Evolutionary conservation across 257 asterid genomes (phyloP).

Genomic region (Solanum medicagineum): DNA sequence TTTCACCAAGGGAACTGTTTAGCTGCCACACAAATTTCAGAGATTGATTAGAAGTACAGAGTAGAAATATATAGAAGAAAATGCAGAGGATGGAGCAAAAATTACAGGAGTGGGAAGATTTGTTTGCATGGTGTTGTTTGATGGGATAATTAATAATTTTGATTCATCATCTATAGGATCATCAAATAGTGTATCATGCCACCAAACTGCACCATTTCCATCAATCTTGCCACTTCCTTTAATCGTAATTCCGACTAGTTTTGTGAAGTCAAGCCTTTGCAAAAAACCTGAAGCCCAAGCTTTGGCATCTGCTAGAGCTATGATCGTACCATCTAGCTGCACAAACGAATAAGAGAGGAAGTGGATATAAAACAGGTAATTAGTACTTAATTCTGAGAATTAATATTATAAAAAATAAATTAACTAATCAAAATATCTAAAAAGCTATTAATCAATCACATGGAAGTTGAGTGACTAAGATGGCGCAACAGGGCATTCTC

Average conservation of each 20-base stretch:
- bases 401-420: too few species aligned
- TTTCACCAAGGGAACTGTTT: constrained; percentile 27
- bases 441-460: too few species aligned
- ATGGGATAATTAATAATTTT: constrained; percentile 40
- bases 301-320: constrained; percentile 60
- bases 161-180: constrained; percentile 66
- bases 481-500: too few species aligned
- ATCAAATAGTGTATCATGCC: constrained; percentile 46
- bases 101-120: constrained; percentile 44
- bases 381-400: too few species aligned
- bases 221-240: constrained; percentile 67
- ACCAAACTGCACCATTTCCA: constrained; percentile 88
- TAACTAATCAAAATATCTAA: too few species aligned
- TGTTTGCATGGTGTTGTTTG: constrained; percentile 24
- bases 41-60: background rate
- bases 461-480: too few species aligned
- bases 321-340: constrained; percentile 77
- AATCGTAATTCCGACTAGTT: constrained; percentile 69
- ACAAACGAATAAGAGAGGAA: background rate
- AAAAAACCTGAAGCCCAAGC: constrained; percentile 73
- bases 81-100: background rate
- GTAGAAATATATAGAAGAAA: background rate
- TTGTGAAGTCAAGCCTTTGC: constrained; percentile 79
- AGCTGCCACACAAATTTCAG: constrained; percentile 24
- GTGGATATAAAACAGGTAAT: background rate